phyloP scores from a whole-genome alignment of 1,284 basidiomycete genomes.

The Flammula alnicola region DNA sequence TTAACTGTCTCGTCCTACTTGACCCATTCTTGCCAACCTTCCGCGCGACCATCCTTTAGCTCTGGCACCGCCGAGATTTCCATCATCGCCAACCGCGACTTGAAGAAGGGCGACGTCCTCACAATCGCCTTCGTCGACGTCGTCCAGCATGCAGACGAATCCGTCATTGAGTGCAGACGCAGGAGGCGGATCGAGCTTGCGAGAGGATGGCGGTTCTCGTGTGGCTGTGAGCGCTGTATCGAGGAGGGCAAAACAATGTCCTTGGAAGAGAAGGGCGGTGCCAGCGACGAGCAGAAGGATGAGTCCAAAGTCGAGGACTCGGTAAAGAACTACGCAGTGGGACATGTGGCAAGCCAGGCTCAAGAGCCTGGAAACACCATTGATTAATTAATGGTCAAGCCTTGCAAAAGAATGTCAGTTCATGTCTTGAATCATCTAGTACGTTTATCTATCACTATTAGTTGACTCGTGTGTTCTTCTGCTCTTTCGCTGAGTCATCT shows the following conservation, averaged over 20 bases:
- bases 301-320: conserved; percentile 61
- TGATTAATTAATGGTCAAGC: conserved; percentile 3
- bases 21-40: conserved; percentile 73
- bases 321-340: conserved; percentile 39
- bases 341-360: conserved; percentile 31
- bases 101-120: conserved; percentile 76
- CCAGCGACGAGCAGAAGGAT: conserved; percentile 47
- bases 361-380: conserved; percentile 15
- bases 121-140: conserved; percentile 77
- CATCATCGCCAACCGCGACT: conserved; percentile 63
- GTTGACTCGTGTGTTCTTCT: too few species aligned
- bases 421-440: too few species aligned
- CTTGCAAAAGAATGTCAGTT: too few species aligned
- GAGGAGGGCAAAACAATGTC: conserved; percentile 49
- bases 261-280: conserved; percentile 40
- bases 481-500: not conserved
- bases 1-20: conserved; percentile 80
- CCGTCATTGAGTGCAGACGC: conserved; percentile 55
- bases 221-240: conserved; percentile 65
- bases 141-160: conserved; percentile 56
- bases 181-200: conserved; percentile 73
- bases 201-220: conserved; percentile 81
- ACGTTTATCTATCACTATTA: too few species aligned
- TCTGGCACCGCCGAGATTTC: conserved; percentile 65
- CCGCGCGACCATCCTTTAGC: conserved; percentile 63